Conservation (phyloP, 495 filamentous ascomycete species). For the Penicillium coffeae region DNA sequence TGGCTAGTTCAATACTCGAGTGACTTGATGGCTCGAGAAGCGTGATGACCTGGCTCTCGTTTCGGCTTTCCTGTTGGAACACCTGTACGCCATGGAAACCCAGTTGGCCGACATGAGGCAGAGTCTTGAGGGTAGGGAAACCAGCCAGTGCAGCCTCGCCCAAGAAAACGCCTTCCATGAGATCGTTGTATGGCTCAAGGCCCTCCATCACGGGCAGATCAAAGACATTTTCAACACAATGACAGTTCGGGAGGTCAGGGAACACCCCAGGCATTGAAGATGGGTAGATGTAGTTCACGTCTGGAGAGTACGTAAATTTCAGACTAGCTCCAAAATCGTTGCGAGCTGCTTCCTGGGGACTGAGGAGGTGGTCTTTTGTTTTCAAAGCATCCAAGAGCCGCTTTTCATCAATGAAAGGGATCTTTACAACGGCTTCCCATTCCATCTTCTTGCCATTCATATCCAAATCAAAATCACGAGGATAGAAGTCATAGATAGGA, state of each 20-base stretch:
- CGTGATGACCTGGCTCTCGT: constrained; percentile 93
- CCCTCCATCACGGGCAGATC: constrained; percentile 92
- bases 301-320: constrained; percentile 83
- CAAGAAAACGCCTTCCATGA: constrained; percentile 83
- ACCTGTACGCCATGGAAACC: constrained; percentile 91
- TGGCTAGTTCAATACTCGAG: constrained; percentile 67
- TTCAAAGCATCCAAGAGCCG: constrained; percentile 81
- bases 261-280: constrained; percentile 88
- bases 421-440: constrained; percentile 98
- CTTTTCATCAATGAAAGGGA: constrained; percentile 94
- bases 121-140: constrained; percentile 82
- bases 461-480: constrained; percentile 93
- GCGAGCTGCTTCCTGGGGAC: constrained; percentile 68
- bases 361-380: constrained; percentile 72
- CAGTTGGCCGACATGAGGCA: constrained; percentile 73
- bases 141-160: constrained; percentile 80
- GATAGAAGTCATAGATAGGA: constrained; percentile 99
- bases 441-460: constrained; percentile 99
- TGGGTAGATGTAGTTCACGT: constrained; percentile 73
- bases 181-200: constrained; percentile 75
- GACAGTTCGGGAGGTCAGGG: constrained; percentile 81
- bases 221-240: constrained; percentile 91
- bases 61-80: constrained; percentile 95
- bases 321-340: constrained; percentile 90
- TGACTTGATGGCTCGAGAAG: constrained; percentile 68